Conservation (phyloP, 306 rosid species). For the barrel medic (Medicago truncatula) region DNA sequence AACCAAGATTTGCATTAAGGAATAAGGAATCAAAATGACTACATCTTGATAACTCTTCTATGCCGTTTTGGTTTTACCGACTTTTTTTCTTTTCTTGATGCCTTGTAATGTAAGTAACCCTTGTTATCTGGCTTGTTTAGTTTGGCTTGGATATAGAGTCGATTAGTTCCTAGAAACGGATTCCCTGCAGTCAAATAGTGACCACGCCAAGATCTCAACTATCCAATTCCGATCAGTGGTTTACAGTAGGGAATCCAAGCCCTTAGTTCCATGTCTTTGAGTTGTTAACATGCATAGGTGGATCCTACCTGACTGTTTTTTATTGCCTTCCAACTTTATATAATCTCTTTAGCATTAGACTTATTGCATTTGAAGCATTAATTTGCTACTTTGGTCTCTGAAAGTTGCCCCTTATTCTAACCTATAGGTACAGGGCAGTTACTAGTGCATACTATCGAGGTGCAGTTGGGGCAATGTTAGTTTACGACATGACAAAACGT, state of each 20-base stretch:
- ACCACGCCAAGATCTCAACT: no score
- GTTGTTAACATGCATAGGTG: no score
- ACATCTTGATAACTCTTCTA: background rate
- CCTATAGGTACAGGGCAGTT: constrained; percentile 79
- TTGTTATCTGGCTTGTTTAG: no score
- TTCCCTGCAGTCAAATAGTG: no score
- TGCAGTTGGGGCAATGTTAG: constrained; percentile 93
- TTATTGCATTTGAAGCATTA: constrained; percentile 7
- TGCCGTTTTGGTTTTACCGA: background rate
- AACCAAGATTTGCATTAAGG: constrained; percentile 4
- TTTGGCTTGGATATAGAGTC: no score
- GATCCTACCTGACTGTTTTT: no score
- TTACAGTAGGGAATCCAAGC: no score
- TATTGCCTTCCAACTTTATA: background rate
- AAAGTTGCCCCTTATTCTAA: background rate
- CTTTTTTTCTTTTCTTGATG: background rate
- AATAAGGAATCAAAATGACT: no score
- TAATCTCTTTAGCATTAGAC: background rate
- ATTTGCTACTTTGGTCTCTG: background rate
- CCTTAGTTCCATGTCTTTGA: background rate
- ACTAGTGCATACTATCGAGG: constrained; percentile 95
- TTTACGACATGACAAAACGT: constrained; percentile 86
- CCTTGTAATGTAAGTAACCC: constrained; percentile 6
- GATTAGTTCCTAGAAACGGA: no score
- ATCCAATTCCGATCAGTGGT: no score